These are phyloP conservation scores for Cordyceps sp. DNA, from an alignment of 2,329 filamentous ascomycete species.

Conservation along the genomic window DNA sequence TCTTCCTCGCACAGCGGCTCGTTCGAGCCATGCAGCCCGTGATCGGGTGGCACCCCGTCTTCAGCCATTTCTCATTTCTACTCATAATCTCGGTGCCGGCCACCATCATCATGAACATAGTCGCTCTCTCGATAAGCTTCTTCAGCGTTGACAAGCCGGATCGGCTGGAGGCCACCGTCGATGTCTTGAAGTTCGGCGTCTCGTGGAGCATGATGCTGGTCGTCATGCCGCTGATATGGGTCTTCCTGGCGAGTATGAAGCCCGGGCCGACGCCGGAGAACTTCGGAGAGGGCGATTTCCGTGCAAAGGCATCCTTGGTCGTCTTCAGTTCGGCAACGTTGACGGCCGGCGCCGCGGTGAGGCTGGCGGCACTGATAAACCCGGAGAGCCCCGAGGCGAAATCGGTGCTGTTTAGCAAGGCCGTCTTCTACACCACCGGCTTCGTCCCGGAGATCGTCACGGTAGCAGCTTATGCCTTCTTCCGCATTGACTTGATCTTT, in stretches of 20 bases:
- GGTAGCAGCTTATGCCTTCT: conserved; percentile 8
- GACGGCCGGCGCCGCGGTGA: conserved; percentile 7
- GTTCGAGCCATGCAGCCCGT: conserved; percentile 18
- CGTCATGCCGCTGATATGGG: conserved; percentile 7
- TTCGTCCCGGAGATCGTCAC: conserved; percentile 9
- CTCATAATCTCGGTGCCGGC: conserved; percentile 11
- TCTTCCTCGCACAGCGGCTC: conserved; percentile 21
- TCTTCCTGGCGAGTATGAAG: conserved; percentile 9
- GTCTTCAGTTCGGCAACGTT: conserved; percentile 6
- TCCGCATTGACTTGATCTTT: conserved; percentile 13
- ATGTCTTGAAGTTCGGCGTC: conserved; percentile 6
- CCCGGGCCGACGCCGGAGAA: conserved; percentile 12
- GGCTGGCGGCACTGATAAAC: conserved; percentile 10
- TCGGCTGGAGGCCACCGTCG: conserved; percentile 1
- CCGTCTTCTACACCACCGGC: conserved; percentile 17
- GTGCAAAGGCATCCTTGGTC: conserved; percentile 13
- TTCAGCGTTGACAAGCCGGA: conserved; percentile 1
- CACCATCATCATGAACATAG: conserved; percentile 15
- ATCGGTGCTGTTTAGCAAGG: conserved; percentile 12
- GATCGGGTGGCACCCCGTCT: conserved; percentile 15
- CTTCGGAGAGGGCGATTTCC: conserved; percentile 15
- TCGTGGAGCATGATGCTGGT: conserved; percentile 9
- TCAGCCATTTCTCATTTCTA: conserved; percentile 9
- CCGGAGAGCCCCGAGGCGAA: conserved; percentile 3
- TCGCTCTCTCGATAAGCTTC: conserved; percentile 10